Evolutionary conservation across 768 basidiomycete genomes (phyloP).

Genomic region (Tylopilus sp.): DNA sequence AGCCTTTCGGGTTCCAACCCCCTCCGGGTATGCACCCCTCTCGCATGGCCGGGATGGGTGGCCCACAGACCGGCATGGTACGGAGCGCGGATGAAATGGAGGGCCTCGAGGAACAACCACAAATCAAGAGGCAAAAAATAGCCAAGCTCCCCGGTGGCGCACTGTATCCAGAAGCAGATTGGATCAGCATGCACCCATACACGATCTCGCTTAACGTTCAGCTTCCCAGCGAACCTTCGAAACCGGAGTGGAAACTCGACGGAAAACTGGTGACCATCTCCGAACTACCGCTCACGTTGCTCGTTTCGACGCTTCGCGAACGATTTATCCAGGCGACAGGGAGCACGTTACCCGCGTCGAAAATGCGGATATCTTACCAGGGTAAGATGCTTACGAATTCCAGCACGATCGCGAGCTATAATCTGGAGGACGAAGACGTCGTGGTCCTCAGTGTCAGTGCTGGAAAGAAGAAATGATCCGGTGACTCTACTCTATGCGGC

Average conservation of each 20-base stretch:
- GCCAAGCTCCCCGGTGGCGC: constrained; percentile 83
- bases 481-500: neutral
- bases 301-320: constrained; percentile 89
- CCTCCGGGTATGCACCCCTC: constrained; percentile 67
- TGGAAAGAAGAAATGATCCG: constrained; percentile 61
- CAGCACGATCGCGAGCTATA: constrained; percentile 80
- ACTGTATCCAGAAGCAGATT: constrained; percentile 83
- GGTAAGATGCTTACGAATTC: constrained; percentile 87
- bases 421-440: constrained; percentile 88
- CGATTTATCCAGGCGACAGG: constrained; percentile 78
- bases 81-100: constrained; percentile 83
- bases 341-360: constrained; percentile 74
- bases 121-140: constrained; percentile 84
- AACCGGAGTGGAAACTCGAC: constrained; percentile 92
- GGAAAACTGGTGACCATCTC: constrained; percentile 73
- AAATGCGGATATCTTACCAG: constrained; percentile 73
- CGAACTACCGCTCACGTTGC: constrained; percentile 78
- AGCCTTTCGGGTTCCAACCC: constrained; percentile 78
- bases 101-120: constrained; percentile 64
- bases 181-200: constrained; percentile 89
- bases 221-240: constrained; percentile 75
- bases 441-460: constrained; percentile 76
- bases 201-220: constrained; percentile 85
- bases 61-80: constrained; percentile 66
- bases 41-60: constrained; percentile 58